These are phyloP conservation scores for Ceratocystis diversiconidia DNA, from an alignment of 2,329 filamentous ascomycete species.

Conservation along the genomic window DNA sequence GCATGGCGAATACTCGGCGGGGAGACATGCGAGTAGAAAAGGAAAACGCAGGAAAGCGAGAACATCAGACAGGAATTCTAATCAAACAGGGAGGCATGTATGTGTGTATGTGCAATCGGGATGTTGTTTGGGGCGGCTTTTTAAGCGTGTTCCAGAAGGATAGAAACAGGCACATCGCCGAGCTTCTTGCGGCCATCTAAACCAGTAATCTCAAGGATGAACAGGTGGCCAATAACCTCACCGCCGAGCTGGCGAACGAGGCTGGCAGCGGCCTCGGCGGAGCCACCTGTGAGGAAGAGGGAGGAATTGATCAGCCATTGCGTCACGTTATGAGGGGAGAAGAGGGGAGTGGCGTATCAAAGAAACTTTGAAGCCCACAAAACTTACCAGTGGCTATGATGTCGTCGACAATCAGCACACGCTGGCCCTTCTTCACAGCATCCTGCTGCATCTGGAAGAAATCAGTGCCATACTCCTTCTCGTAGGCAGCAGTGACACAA, in stretches of 20 bases:
- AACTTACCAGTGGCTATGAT: slow-evolving; percentile 90
- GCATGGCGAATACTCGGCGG: not conserved
- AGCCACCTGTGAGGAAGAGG: slow-evolving; percentile 51
- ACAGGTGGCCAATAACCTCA: slow-evolving; percentile 74
- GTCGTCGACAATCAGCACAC: slow-evolving; percentile 87
- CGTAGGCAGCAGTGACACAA: slow-evolving; percentile 68
- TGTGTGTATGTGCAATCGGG: not conserved
- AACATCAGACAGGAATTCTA: not conserved
- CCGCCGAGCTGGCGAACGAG: slow-evolving; percentile 80
- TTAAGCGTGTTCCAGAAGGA: slow-evolving; percentile 52
- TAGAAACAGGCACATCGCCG: slow-evolving; percentile 60
- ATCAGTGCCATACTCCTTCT: slow-evolving; percentile 94
- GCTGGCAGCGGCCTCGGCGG: slow-evolving; percentile 71
- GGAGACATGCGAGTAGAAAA: not conserved
- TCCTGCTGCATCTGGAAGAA: slow-evolving; percentile 91
- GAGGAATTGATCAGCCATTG: slow-evolving; percentile 1
- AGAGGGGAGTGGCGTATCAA: slow-evolving; percentile 17
- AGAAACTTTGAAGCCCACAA: not conserved
- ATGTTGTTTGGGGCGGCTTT: not conserved
- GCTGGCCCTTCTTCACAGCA: slow-evolving; percentile 71
- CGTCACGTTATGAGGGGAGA: slow-evolving; percentile 7
- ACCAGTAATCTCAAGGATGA: slow-evolving; percentile 90
- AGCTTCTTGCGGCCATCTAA: slow-evolving; percentile 87
- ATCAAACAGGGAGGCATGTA: not conserved
- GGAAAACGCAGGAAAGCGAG: not conserved